Percentiles rank a stretch among this genome's conserved stretches.
These are phyloP conservation scores for Malus domestica DNA, from an alignment of 306 rosid genomes.

Conservation along the genomic window DNA sequence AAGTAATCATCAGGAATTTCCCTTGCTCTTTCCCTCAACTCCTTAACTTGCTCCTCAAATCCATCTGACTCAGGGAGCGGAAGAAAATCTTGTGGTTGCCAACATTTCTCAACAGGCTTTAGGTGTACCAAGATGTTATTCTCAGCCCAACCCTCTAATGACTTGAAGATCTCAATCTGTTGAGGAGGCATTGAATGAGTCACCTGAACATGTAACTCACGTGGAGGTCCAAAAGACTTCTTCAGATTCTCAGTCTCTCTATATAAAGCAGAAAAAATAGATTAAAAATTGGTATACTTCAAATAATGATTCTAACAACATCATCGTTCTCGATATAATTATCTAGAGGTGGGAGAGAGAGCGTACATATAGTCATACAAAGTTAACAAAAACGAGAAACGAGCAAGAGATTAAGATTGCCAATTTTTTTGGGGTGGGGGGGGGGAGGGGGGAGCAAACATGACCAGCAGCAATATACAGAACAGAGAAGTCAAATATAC, in stretches of 20 bases:
- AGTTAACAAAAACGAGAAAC: neutral
- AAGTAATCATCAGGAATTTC: conserved; percentile 52
- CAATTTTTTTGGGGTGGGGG: too few relatives aligned
- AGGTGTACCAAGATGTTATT: conserved; percentile 43
- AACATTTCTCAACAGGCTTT: conserved; percentile 48
- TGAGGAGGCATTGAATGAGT: conserved; percentile 55
- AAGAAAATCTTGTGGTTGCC: conserved; percentile 59
- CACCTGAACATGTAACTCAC: conserved; percentile 37
- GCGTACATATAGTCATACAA: neutral
- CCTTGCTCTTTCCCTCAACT: conserved; percentile 46
- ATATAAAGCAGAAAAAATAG: conserved; percentile 3
- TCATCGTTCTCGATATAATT: neutral
- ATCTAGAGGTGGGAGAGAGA: neutral
- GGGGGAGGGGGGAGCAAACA: neutral
- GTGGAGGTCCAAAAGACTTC: conserved; percentile 31
- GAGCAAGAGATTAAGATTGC: neutral
- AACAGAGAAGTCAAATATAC: conserved; percentile 8
- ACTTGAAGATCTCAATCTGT: conserved; percentile 43
- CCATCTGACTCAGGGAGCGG: conserved; percentile 48
- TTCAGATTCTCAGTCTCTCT: conserved; percentile 27
- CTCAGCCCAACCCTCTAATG: conserved; percentile 48
- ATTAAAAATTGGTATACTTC: neutral
- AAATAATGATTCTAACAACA: neutral
- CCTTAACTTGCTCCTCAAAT: conserved; percentile 49
- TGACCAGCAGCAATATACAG: conserved; percentile 4